Conservation (phyloP, 202 grass and related monocot species). For the Hordeum pubiflorum region DNA sequence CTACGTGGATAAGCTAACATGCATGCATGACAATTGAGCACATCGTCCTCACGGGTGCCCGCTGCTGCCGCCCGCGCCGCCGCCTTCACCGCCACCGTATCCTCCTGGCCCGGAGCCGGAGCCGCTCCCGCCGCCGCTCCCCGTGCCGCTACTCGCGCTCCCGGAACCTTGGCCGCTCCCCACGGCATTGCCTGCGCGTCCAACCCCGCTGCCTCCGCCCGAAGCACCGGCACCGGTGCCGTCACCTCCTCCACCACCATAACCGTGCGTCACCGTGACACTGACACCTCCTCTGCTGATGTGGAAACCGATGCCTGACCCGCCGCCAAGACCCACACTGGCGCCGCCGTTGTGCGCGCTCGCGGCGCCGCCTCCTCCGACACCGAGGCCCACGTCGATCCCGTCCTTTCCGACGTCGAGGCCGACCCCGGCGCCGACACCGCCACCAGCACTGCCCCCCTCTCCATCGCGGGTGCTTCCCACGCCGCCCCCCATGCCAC, state of each 20-base stretch:
- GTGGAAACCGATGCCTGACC: constrained; percentile 46
- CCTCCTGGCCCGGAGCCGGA: constrained; percentile 15
- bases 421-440: constrained; percentile 22
- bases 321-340: constrained; percentile 34
- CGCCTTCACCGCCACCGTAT: constrained; percentile 3
- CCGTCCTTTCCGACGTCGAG: constrained; percentile 27
- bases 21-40: neutral
- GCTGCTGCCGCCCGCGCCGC: constrained; percentile 30
- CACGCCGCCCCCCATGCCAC: constrained; percentile 36
- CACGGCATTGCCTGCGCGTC: constrained; percentile 33
- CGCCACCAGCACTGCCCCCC: constrained; percentile 35
- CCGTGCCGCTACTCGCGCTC: constrained; percentile 16
- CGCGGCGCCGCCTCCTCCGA: constrained; percentile 32
- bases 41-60: constrained; percentile 17
- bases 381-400: constrained; percentile 43
- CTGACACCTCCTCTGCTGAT: constrained; percentile 26
- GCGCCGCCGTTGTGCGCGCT: constrained; percentile 21
- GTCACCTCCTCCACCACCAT: neutral
- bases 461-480: constrained; percentile 31
- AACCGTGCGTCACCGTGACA: constrained; percentile 29
- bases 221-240: constrained; percentile 1
- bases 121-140: constrained; percentile 38
- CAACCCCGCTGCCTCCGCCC: constrained; percentile 34
- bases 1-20: neutral
- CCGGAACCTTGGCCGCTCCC: constrained; percentile 45